Evolutionary conservation across 148 eudicot genomes (phyloP), one percentile per base, ranked within the genome.

Genomic region (Fagopyrum tataricum): DNA sequence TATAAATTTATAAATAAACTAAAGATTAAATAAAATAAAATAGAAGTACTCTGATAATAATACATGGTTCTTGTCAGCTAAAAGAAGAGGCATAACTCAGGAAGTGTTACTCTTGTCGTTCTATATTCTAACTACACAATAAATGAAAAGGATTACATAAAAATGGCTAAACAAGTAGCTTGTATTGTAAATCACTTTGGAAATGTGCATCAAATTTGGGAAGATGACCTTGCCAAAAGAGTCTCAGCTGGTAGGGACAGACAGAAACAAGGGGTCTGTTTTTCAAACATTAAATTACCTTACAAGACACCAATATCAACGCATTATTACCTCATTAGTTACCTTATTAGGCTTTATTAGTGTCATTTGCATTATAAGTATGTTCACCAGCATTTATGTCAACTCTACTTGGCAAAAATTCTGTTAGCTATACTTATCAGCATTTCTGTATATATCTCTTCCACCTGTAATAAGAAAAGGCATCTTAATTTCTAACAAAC

Each of bases 41-140:
- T 59, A 3, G 67, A 59, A 55, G 40, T 62, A 62, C 5, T 31
- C 43, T 62, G 40, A 12, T 10, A 31, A 5, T 37, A 62, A 14
- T 15, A 37, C 68, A 62, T 37, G 68, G 20, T 37, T 13, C 15
- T 31, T 37, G 5, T 9, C 42, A 62, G 43, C 18, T 37, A 62
- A 31, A 62, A 8, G 20, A 20, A 55, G 68, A 62, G 6, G 18
- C 68, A 31, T 62, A 61, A 42, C 37, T 62, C 68, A 62, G 18
- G 68, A 62, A 61, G 42, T 26, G 68, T 4, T 62, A 18, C 68
- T 13, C 17, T 59, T 26, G 68, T 62, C 13, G n/a, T 62, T 62
- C 68, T 26, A 10, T 13, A 26, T 62, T 14, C 43, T 14, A 37
- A 62, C 15, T 62, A 13, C 31, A 24, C 42, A 31, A 26, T 37